Percentiles rank a stretch among this genome's conserved stretches.
These are phyloP conservation scores for Maudiozyma saulgeensis DNA, from an alignment of 805 yeast genomes.

Conservation along the genomic window DNA sequence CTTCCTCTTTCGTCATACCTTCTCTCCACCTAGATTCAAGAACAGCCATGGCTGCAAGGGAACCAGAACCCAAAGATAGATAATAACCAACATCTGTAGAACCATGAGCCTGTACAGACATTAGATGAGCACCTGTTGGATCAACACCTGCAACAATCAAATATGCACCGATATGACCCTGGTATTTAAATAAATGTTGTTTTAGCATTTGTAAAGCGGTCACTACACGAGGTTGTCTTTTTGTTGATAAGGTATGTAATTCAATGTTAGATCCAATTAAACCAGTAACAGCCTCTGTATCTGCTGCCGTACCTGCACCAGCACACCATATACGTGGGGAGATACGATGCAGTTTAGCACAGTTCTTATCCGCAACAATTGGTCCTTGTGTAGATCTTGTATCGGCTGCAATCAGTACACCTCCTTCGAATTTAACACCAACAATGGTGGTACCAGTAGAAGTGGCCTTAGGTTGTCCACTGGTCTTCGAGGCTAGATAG, in stretches of 20 bases:
- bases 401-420: conserved; percentile 97
- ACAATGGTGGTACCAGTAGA: conserved; percentile 99
- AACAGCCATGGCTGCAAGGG: conserved; percentile 97
- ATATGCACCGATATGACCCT: conserved; percentile 96
- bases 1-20: conserved; percentile 75
- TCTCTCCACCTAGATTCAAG: conserved; percentile 81
- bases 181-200: conserved; percentile 93
- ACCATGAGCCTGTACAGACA: conserved; percentile 95
- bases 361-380: conserved; percentile 95
- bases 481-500: conserved; percentile 61
- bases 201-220: conserved; percentile 87
- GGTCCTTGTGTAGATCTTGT: conserved; percentile 96
- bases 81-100: conserved; percentile 94
- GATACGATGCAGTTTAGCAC: conserved; percentile 86
- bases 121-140: conserved; percentile 89
- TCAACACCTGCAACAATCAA: conserved; percentile 97
- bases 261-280: conserved; percentile 85
- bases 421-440: conserved; percentile 85
- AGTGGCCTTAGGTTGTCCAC: conserved; percentile 76
- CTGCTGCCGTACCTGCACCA: conserved; percentile 99
- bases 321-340: conserved; percentile 97
- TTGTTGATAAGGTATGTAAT: conserved; percentile 74
- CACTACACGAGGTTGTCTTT: conserved; percentile 85
- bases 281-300: conserved; percentile 95
- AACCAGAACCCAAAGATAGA: conserved; percentile 90